Evolutionary conservation across 345 rosid species (phyloP).

Genomic region (Arabidopsis arenosa): DNA sequence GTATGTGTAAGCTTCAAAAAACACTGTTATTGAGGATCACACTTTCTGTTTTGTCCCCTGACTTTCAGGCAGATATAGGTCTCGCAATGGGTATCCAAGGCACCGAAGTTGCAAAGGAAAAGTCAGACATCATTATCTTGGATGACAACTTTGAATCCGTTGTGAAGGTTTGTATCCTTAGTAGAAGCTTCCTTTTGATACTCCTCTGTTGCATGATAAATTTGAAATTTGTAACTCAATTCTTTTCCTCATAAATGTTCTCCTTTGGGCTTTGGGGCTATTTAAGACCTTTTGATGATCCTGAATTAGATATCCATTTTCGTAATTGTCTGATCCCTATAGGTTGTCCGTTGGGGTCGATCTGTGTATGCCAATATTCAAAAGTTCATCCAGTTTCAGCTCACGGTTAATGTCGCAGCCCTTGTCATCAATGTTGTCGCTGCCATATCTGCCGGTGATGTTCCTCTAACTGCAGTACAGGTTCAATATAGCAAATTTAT

Average conservation of each 20-base stretch:
- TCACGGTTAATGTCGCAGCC: conserved; percentile 96
- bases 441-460: conserved; percentile 91
- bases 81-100: conserved; percentile 99
- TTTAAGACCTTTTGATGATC: not conserved
- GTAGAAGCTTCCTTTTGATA: not conserved
- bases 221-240: not conserved
- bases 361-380: conserved; percentile 99
- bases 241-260: not conserved
- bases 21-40: conserved; percentile 17
- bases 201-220: conserved; percentile 1
- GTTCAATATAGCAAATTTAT: conserved; percentile 43
- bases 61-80: conserved; percentile 93
- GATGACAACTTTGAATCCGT: conserved; percentile 95
- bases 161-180: conserved; percentile 67
- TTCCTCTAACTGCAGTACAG: conserved; percentile 98
- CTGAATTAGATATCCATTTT: conserved; percentile 1
- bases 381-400: conserved; percentile 98
- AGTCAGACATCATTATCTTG: conserved; percentile 93
- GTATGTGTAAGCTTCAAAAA: not conserved
- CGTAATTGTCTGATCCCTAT: conserved; percentile 28
- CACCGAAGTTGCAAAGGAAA: conserved; percentile 99
- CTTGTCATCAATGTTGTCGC: conserved; percentile 93
- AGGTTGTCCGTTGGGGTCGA: conserved; percentile 99
- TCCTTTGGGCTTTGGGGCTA: not conserved
- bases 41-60: conserved; percentile 8